Evolutionary conservation across 441 rosid species (phyloP), one percentile per base, ranked within the genome.

Genomic region (Jatropha podagrica): DNA sequence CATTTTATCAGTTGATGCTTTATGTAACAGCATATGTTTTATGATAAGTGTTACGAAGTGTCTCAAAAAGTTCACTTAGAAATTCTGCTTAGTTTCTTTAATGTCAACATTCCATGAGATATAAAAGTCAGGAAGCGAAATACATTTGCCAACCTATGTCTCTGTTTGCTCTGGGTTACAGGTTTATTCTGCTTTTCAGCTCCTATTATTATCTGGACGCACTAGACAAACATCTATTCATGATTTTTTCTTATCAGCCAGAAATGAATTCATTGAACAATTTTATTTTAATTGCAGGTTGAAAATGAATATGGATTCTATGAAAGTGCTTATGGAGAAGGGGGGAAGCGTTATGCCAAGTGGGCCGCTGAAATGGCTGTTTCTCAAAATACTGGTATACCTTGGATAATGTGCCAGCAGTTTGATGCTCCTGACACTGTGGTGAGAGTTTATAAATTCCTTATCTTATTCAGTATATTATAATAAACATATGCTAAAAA

Each of bases 281-380:
- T 44, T 74, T 72, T 79, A 49, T 70, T 75, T 7, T 44, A 15
- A 65, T 46, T 88, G 87, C 80, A 96, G 98, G 91, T 92, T 71
- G 99, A 92, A 80, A 96, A 94, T 64, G 99, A 94, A 84, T 93
- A 96, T 49, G 97, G 98, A 72, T 82, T 59, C 77, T 86, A 86
- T 66, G 98, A 96, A 84, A 32, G 26, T 2, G 80, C n/a, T 61
- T 94, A 96, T 48, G 97, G 97, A 54, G 91, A 88, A 76, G 97
- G 92, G 64, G 97, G 92, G 72, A 92, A 91, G 79, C 76, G 85
- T 68, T 96, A 96, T 85, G 90, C 94, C 73, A 71, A 74, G 74
- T 96, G 99, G 99, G 87, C 99, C 55, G 99, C 98, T 71, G 69
- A 78, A 69, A 96, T 96, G 99, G 99, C 99, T 69, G 92, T 96